Percentiles rank a stretch among this genome's conserved stretches.
These are phyloP conservation scores for Magnaporthiopsis poae DNA, from an alignment of 2,329 filamentous ascomycete genomes.

Conservation along the genomic window DNA sequence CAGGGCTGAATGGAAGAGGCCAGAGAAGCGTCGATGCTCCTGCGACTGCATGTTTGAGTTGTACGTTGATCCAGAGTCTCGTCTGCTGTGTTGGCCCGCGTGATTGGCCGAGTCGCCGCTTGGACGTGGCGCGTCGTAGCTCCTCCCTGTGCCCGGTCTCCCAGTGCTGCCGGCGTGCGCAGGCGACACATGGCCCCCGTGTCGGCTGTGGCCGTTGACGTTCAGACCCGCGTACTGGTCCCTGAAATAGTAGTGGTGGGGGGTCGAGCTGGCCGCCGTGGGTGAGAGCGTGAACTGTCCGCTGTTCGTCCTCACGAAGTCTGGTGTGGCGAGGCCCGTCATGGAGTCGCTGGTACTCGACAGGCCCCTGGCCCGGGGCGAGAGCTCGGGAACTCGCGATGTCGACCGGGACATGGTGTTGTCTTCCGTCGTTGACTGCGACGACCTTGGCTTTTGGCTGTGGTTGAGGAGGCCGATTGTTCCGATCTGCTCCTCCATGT, in stretches of 20 bases:
- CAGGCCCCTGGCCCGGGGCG: conserved; percentile 45
- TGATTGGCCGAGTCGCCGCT: conserved; percentile 14
- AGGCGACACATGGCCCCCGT: background rate
- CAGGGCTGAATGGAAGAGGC: conserved; percentile 77
- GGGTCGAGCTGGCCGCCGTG: conserved; percentile 33
- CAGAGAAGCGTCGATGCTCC: conserved; percentile 53
- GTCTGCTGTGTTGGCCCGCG: conserved; percentile 26
- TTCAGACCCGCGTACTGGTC: conserved; percentile 39
- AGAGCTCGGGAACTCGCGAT: conserved; percentile 37
- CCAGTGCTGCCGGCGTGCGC: conserved; percentile 22
- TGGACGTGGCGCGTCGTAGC: conserved; percentile 38
- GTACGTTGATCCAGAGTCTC: conserved; percentile 47
- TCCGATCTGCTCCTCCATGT: conserved; percentile 61
- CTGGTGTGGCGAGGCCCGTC: conserved; percentile 54
- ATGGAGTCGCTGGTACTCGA: conserved; percentile 55
- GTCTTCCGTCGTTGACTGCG: conserved; percentile 48
- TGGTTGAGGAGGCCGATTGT: conserved; percentile 72
- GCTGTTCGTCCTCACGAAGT: conserved; percentile 56
- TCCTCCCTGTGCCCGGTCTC: conserved; percentile 51
- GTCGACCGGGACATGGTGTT: conserved; percentile 40
- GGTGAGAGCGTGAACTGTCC: conserved; percentile 54
- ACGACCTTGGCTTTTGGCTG: conserved; percentile 49
- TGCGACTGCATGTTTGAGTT: conserved; percentile 31
- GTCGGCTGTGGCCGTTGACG: conserved; percentile 9
- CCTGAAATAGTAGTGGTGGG: conserved; percentile 47